Percentiles rank a stretch among this genome's conserved stretches.
phyloP scores from a whole-genome alignment of 306 rosid genomes.

The Cucurbita ficifolia region DNA sequence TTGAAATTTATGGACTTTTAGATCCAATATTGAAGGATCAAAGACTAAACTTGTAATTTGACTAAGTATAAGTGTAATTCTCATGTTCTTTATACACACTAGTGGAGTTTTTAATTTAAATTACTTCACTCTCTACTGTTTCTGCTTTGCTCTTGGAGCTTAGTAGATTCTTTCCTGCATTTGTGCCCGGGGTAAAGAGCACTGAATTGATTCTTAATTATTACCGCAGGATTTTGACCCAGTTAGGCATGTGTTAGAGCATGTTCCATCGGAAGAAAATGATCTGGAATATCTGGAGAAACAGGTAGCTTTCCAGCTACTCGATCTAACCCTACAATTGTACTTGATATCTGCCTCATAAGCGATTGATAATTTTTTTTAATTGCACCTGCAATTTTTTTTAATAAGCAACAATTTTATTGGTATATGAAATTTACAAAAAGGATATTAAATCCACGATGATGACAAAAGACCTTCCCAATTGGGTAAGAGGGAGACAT shows the following conservation, averaged over 20 bases:
- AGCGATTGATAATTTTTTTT: not conserved
- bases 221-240: conserved; percentile 80
- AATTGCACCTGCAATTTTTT: not conserved
- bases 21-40: not conserved
- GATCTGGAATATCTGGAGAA: conserved; percentile 70
- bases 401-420: too few relatives aligned
- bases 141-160: not conserved
- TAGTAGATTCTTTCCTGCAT: not conserved
- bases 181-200: not conserved
- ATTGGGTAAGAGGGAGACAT: too few relatives aligned
- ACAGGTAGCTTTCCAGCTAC: conserved; percentile 42
- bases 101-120: not conserved
- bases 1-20: not conserved
- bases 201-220: not conserved
- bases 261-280: conserved; percentile 50
- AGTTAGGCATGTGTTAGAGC: conserved; percentile 65
- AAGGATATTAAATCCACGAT: too few relatives aligned
- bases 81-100: not conserved
- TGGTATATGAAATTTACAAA: too few relatives aligned
- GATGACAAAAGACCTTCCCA: too few relatives aligned
- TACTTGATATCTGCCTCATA: not conserved
- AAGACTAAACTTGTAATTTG: not conserved
- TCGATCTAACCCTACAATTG: conserved; percentile 2
- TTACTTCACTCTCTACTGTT: not conserved
- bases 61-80: not conserved